Evolutionary conservation across 305 asterid species (phyloP), one percentile per base, ranked within the genome.

Genomic region (Vinca major): DNA sequence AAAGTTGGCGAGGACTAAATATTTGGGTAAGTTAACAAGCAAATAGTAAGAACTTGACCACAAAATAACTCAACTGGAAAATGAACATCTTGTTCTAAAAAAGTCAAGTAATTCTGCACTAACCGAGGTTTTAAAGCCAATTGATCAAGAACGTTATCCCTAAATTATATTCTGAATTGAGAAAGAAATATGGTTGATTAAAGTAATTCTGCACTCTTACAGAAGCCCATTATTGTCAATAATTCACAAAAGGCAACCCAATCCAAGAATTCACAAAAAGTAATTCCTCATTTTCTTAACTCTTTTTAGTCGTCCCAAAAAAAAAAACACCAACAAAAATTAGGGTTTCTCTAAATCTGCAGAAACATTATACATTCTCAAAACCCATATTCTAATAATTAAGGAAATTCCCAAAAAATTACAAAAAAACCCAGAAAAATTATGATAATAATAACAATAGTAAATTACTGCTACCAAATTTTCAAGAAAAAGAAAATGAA

Each of bases 271-370:
- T 26, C 33, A 26, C 33, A 26, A 26, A 26, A 26, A 26, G 33
- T 26, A 26, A 26, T 26, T 26, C 33, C 33, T 26, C 33, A 26
- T 26, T 26, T 26, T 26, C 33, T 1, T 26, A 26, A 26, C 33
- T 26, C 33, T 26, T 26, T 26, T 26, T 26, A 26, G 33, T 26
- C 33, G 33, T 26, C 33, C 33, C 33, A 26, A 26, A 26, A 26
- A 26, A 26, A 26, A 26, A 26, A 26, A 1, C 64, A 6, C 57
- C 57, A 2, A 2, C 44, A 57, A 47, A 63, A 44, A 44, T 12
- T 63, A 63, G 54, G 54, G 67, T 63, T 63, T 63, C 67, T 19
- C 40, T 36, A 63, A 48, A 52, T 67, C 50, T 53, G 16, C 52
- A 40, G 7, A 40, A 51, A 52, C 8, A 66, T 21, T 12, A 17